Base-by-base conservation (phyloP, 2,329 filamentous ascomycete species). In the Daldinia eschscholtzii region DNA sequence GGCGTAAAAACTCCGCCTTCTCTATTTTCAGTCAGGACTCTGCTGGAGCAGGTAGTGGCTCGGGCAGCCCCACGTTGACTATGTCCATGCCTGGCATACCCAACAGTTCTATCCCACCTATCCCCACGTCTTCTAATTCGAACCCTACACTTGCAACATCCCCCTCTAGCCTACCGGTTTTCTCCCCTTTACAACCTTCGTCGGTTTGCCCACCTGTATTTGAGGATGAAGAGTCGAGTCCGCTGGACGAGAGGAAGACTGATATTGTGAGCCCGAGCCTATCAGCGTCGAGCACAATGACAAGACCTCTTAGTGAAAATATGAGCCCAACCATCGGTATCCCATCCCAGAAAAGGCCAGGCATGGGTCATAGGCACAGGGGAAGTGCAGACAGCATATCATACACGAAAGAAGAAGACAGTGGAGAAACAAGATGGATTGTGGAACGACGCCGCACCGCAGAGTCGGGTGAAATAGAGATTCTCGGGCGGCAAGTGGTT, bases 301-400 rank as follows among this genome's bases (percentile, higher is more conserved):
- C 55, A 20, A 69, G 61, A 13, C 55, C 61, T 2, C 33, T 72
- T 23, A 58, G 71, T 1, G 73, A 74, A 23, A 68, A 48, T n/a
- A 75, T 74, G 72, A 73, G 65, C 33, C 72, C 72, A 37, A 70
- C 57, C 7, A 53, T 70, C 1, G 72, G 68, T 12, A 56, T 65
- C 7, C 63, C 74, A 15, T 75, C 73, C 6, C 72, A 75, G 64
- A 76, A 74, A 35, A 75, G 77, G 15, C 77, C 76, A 0, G 77
- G 76, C 6, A 77, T 77, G 75, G 83, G 84, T 0, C 77, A 79
- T 60, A 71, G 71, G 18, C 76, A 77, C 35, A 75, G 83, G 71
- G 81, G 86, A 57, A 91, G 88, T 52, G 83, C 89, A 1, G 91
- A 92, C 72, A 92, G 89, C 70, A 88, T 93, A 37, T 90, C 90